These are phyloP conservation scores for Mycocentrospora acerina DNA, from an alignment of 2,329 filamentous ascomycete genomes.

Conservation along the genomic window DNA sequence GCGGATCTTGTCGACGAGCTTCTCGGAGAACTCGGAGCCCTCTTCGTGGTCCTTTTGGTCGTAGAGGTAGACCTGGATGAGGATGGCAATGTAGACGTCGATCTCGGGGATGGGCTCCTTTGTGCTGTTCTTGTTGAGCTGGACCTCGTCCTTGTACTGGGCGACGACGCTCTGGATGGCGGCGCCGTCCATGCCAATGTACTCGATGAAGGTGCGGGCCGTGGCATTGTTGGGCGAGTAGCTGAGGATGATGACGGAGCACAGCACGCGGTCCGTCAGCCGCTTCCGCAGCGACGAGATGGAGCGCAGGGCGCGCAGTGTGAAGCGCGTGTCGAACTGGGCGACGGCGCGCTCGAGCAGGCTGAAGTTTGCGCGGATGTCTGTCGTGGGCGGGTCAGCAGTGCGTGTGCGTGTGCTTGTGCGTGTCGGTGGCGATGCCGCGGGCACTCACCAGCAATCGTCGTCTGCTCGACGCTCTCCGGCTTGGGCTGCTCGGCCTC, in stretches of 20 bases:
- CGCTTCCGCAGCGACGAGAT: slow-evolving; percentile 96
- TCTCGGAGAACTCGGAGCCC: slow-evolving; percentile 81
- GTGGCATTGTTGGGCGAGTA: slow-evolving; percentile 69
- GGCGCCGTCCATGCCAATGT: slow-evolving; percentile 67
- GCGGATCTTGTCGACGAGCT: slow-evolving; percentile 81
- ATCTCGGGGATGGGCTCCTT: slow-evolving; percentile 85
- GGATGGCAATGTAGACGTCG: slow-evolving; percentile 83
- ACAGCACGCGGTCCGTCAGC: slow-evolving; percentile 77
- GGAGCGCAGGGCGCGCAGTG: slow-evolving; percentile 87
- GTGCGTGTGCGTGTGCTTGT: slow-evolving; percentile 30
- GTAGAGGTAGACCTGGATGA: slow-evolving; percentile 74
- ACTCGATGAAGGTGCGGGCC: slow-evolving; percentile 69
- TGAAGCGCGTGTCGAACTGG: slow-evolving; percentile 93
- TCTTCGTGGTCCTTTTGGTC: slow-evolving; percentile 79
- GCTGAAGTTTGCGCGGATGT: slow-evolving; percentile 92
- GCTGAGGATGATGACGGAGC: slow-evolving; percentile 77
- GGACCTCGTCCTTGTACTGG: slow-evolving; percentile 66
- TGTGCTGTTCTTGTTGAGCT: slow-evolving; percentile 59
- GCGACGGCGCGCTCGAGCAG: slow-evolving; percentile 89
- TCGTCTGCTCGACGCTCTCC: slow-evolving; percentile 45
- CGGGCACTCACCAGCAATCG: slow-evolving; percentile 41
- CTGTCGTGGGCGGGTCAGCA: slow-evolving; percentile 53
- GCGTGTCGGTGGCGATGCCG: slow-evolving; percentile 31
- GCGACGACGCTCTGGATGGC: slow-evolving; percentile 57
- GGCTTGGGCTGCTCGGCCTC: slow-evolving; percentile 45